Conservation (phyloP, 2,329 filamentous ascomycete species). For the Rutstroemia sp. region DNA sequence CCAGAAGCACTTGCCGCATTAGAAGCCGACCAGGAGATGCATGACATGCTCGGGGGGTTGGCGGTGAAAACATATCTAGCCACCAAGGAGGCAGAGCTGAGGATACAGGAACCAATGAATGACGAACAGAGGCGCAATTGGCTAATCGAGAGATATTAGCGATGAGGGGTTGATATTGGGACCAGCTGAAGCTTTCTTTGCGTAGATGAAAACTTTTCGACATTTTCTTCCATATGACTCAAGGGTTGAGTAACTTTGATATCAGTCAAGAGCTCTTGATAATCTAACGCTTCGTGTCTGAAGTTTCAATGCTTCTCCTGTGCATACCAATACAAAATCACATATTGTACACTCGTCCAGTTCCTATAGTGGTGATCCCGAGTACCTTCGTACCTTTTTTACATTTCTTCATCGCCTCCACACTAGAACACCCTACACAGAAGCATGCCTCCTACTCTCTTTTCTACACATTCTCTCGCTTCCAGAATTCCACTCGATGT, state of each 20-base stretch:
- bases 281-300: no score
- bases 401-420: conserved; percentile 2
- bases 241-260: not conserved
- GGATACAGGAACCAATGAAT: conserved; percentile 42
- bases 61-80: conserved; percentile 49
- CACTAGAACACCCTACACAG: conserved; percentile 52
- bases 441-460: conserved; percentile 59
- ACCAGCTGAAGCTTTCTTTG: no score
- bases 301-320: not conserved
- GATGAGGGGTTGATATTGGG: not conserved
- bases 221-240: not conserved
- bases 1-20: conserved; percentile 48
- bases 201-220: not conserved
- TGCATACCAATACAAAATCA: not conserved
- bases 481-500: conserved; percentile 64
- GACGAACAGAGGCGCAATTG: conserved; percentile 44
- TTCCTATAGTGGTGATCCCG: conserved; percentile 2
- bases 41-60: conserved; percentile 38
- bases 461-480: conserved; percentile 62
- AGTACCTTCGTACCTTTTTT: not conserved
- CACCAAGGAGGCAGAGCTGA: conserved; percentile 53
- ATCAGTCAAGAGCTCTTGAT: not conserved
- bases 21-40: conserved; percentile 39
- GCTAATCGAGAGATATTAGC: conserved; percentile 58
- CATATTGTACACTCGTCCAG: conserved; percentile 5